Evolutionary conservation across 1,284 basidiomycete species (phyloP), one percentile per base, ranked within the genome.

Genomic region (Leccinum angustisporum): DNA sequence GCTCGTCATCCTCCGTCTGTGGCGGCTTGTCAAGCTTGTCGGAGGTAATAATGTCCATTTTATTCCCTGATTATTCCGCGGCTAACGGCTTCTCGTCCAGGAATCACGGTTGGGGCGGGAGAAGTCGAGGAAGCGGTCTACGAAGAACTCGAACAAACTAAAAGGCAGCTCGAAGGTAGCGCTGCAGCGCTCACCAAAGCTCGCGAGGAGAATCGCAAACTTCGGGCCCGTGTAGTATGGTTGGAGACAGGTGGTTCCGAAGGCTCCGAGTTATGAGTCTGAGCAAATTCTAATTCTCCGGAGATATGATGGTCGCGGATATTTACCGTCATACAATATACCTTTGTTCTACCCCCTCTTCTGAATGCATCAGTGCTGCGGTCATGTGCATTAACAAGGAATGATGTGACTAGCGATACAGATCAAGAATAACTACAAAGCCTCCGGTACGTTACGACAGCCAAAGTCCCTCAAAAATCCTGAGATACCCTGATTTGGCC

Each of bases 21-120:
- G 91, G 90, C 80, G 91, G 34, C 77, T 92, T 27, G 82, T 93
- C 31, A 91, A 92, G 70, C 78, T 92, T 11, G 86, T 91, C 21
- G 88, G 87, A 80, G 89, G 90, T 91, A n/a, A 64, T 69, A 67
- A 58, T n/a, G 16, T 40, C 43, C 16, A 38, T 57, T 54, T 27
- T 63, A 53, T 58, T 52, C 57, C 50, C 9, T 52, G 30, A 6
- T 13, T 54, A 8, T 55, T 14, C 33, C 13, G 55, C 21, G 5
- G 40, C 56, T 65, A 60, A 64, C 62, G 31, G 52, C 30, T 38
- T 64, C 54, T 56, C 59, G 62, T 65, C 43, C 58, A 91, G 90
- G 90, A 40, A 81, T 91, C 54, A 85, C 90, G 2, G 83, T 91
- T 27, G 86, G 88, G n/a, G 84, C 87, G 0, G 86, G 83, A n/a